Conservation (phyloP, 257 asterid species). For the Nicotiana attenuata region DNA sequence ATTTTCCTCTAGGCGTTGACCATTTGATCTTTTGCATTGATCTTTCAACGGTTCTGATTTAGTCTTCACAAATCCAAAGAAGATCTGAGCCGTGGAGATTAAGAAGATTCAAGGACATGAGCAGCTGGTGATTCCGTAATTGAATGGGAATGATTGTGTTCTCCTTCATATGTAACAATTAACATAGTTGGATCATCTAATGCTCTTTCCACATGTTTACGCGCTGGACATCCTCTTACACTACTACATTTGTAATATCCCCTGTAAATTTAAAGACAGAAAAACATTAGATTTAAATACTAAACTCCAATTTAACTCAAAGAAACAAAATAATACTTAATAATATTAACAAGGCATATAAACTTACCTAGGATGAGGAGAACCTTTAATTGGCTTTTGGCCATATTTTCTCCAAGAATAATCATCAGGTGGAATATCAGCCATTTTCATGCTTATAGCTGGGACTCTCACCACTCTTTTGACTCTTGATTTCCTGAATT, state of each 20-base stretch:
- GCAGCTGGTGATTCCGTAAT: slow-evolving; percentile 36
- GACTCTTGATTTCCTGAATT: slow-evolving; percentile 46
- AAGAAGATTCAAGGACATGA: slow-evolving; percentile 53
- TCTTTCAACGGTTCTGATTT: slow-evolving; percentile 22
- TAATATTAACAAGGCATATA: not conserved
- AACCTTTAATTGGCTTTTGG: slow-evolving; percentile 80
- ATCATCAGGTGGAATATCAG: slow-evolving; percentile 82
- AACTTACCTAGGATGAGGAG: slow-evolving; percentile 67
- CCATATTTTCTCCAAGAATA: slow-evolving; percentile 82
- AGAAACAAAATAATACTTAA: not conserved
- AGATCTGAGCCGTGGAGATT: slow-evolving; percentile 21
- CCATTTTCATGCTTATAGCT: slow-evolving; percentile 71
- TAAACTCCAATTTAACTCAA: not conserved
- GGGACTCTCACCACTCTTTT: slow-evolving; percentile 53
- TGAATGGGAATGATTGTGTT: slow-evolving; percentile 53
- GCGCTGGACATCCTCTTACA: slow-evolving; percentile 64
- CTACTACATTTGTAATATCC: slow-evolving; percentile 74
- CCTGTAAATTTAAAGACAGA: slow-evolving; percentile 24
- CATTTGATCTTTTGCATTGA: not conserved
- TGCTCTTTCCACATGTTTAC: slow-evolving; percentile 68
- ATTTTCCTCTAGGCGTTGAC: slow-evolving; percentile 34
- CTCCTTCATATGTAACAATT: slow-evolving; percentile 61
- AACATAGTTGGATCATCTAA: slow-evolving; percentile 60
- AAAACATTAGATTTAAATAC: not conserved
- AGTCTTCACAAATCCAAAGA: not conserved